Evolutionary conservation across 2,329 filamentous ascomycete genomes (phyloP), one percentile per base, ranked within the genome.

Genomic region (Fusarium mundagurra): DNA sequence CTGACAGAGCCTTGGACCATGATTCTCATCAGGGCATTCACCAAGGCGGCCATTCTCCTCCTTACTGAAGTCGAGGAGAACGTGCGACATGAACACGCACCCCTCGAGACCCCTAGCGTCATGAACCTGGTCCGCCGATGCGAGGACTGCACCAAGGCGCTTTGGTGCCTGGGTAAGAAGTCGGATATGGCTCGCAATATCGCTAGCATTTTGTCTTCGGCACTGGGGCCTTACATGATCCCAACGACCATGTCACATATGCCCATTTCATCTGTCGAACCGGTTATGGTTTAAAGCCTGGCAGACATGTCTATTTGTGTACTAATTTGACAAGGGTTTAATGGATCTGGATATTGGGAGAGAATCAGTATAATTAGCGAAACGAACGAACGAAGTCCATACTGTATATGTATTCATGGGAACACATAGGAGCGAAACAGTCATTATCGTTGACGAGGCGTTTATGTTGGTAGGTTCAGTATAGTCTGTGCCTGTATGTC

Each of bases 1-100:
- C 76, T 91, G 63, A 89, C 88, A 2, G 89, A 91, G 72, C 89
- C 89, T 6, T 91, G 89, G 89, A 89, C 88, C 3, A 85, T 86
- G 44, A 85, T 90, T 6, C 79, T 90, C 34, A 86, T 89, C 48
- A 82, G 87, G 33, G 85, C 85, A 0, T 90, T 90, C 66, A 83
- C 86, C 31, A 87, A 85, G 74, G 86, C 87, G 1, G 85, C 80
- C 6, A 75, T 82, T 9, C 64, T 81, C 22, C 79, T 83, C 29
- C 73, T 89, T 10, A 81, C 84, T 13, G 80, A 79, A 38, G 78
- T 75, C 7, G 79, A 82, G 33, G 72, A 79, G 63, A 70, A 74
- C 47, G 73, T 75, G 39, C 72, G 74, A 33, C 77, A 78, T 27
- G 80, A 82, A 16, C 70, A 60, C 7, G 55, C 59, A 31, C 66